These are phyloP conservation scores for Aspergillus pseudonomiae DNA, from an alignment of 2,329 filamentous ascomycete genomes.

Conservation along the genomic window DNA sequence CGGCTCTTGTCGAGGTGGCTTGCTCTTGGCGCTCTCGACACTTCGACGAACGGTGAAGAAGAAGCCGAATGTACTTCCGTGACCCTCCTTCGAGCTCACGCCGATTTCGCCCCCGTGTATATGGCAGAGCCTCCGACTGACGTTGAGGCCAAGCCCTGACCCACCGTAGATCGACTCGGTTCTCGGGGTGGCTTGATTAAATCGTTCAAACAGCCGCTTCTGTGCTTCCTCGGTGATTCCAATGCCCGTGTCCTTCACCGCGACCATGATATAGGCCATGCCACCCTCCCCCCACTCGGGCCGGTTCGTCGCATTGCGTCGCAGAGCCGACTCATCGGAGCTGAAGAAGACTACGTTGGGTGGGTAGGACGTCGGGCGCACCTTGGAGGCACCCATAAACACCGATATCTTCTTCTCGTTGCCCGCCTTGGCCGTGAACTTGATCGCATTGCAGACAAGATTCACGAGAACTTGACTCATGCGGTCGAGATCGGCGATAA, in stretches of 20 bases:
- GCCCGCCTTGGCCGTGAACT: constrained; percentile 68
- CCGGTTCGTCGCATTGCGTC: constrained; percentile 38
- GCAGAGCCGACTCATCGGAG: constrained; percentile 20
- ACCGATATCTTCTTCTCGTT: constrained; percentile 49
- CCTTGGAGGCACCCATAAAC: constrained; percentile 53
- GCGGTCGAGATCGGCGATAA: constrained; percentile 71
- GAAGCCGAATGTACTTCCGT: constrained; percentile 62
- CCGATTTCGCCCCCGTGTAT: constrained; percentile 80
- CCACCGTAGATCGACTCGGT: constrained; percentile 81
- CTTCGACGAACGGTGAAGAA: constrained; percentile 53
- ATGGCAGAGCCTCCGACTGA: constrained; percentile 77
- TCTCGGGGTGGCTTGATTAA: constrained; percentile 74
- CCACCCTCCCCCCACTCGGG: constrained; percentile 61
- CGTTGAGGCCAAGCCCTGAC: constrained; percentile 77
- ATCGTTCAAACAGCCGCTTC: constrained; percentile 74
- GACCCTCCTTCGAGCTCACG: constrained; percentile 60
- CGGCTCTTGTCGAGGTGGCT: neutral
- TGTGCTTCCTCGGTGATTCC: constrained; percentile 72
- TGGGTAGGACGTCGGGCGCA: constrained; percentile 48
- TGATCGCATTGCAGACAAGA: constrained; percentile 77
- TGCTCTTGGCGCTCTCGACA: constrained; percentile 3
- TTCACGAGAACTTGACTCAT: constrained; percentile 81
- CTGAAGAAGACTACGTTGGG: constrained; percentile 40
- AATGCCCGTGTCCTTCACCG: constrained; percentile 76
- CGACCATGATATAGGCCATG: constrained; percentile 68